A percentile compares a stretch with the other conserved stretches of the same genome.
phyloP scores from a whole-genome alignment of 768 basidiomycete species.

The Cytidiella melzeri region DNA sequence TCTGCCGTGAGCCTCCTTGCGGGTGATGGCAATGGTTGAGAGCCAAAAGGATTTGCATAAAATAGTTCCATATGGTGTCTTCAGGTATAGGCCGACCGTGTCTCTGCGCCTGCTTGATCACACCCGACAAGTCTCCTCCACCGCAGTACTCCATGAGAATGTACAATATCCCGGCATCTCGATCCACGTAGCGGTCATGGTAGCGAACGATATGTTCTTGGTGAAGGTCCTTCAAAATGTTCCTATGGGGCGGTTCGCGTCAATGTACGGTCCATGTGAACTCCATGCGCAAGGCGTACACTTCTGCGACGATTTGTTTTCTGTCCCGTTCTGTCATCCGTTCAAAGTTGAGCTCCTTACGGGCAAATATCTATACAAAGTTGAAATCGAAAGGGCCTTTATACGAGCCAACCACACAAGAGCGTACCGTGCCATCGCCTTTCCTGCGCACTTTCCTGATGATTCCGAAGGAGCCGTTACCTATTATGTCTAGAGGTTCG shows the following conservation, averaged over 20 bases:
- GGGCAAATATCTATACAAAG: conserved; percentile 60
- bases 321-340: conserved; percentile 94
- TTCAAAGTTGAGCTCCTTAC: conserved; percentile 97
- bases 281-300: conserved; percentile 49
- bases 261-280: background rate
- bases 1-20: conserved; percentile 37
- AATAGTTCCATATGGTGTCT: conserved; percentile 93
- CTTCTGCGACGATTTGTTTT: conserved; percentile 96
- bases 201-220: conserved; percentile 97
- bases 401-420: conserved; percentile 2
- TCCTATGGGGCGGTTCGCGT: conserved; percentile 49
- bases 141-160: conserved; percentile 99
- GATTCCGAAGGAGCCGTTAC: conserved; percentile 96
- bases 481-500: conserved; percentile 86
- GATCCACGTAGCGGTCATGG: conserved; percentile 87
- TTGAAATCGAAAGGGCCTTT: conserved; percentile 1
- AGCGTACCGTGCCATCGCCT: conserved; percentile 71
- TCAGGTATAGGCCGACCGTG: conserved; percentile 74
- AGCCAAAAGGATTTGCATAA: conserved; percentile 87
- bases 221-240: conserved; percentile 92
- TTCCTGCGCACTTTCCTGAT: conserved; percentile 91
- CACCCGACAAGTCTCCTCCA: conserved; percentile 84
- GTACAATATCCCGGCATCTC: conserved; percentile 85
- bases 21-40: conserved; percentile 93
- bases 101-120: conserved; percentile 77